Percentiles rank a stretch among this genome's conserved stretches.
Conservation (phyloP, 169 alveolate species). For the Plasmodium blacklocki region DNA sequence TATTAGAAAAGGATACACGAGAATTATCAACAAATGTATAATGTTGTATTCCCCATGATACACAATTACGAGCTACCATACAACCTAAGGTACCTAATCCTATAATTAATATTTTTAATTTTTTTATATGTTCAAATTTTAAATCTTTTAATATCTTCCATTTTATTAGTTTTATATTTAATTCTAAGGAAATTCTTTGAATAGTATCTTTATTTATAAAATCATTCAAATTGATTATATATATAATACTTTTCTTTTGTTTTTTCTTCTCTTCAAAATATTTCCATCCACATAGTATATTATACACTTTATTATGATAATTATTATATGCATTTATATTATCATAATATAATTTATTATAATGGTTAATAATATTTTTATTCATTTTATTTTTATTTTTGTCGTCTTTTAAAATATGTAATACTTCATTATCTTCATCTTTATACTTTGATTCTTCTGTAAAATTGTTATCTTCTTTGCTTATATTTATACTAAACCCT, state of each 20-base stretch:
- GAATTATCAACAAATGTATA: conserved; percentile 79
- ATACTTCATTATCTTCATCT: not conserved
- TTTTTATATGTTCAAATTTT: conserved; percentile 66
- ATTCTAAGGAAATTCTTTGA: conserved; percentile 76
- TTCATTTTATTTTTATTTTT: not conserved
- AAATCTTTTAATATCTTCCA: conserved; percentile 83
- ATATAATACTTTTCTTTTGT: conserved; percentile 14
- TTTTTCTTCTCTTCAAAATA: conserved; percentile 4
- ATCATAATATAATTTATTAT: not conserved
- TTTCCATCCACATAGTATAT: conserved; percentile 32
- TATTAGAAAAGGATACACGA: conserved; percentile 76
- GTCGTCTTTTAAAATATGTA: no score
- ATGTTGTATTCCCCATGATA: conserved; percentile 84
- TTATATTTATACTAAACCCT: no score
- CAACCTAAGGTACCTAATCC: conserved; percentile 88
- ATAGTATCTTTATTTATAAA: conserved; percentile 51
- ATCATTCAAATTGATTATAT: conserved; percentile 38
- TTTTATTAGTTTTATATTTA: conserved; percentile 81
- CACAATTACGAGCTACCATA: conserved; percentile 78
- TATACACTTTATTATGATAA: not conserved
- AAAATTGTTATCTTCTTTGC: not conserved
- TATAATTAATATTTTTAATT: conserved; percentile 76
- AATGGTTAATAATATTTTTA: not conserved
- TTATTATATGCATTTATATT: no score
- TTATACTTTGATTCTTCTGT: not conserved